Base-by-base conservation (phyloP, 495 filamentous ascomycete genomes). In the Aspergillus kassunensis region DNA sequence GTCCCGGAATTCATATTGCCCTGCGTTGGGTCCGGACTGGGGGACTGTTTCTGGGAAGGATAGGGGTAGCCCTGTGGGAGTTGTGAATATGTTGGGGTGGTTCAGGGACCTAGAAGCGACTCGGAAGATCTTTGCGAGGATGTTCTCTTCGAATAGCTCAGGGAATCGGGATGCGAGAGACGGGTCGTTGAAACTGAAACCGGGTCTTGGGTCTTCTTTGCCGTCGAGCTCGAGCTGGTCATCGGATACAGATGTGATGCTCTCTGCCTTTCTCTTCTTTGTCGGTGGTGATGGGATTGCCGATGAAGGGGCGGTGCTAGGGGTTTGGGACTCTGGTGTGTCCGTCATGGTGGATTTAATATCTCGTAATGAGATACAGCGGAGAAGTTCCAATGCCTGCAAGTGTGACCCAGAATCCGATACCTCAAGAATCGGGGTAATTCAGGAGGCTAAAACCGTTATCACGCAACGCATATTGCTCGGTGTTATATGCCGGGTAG, bases 1-100 rank as follows among this genome's bases (percentile, higher is more conserved):
- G n/a, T 72, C 69, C 2, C 69, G 61, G 23, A 62, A 58, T n/a
- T 58, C 40, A 39, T 74, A 70, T 13, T 44, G 43, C 8, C 55
- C 59, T 23, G 35, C 40, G 24, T 57, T 52, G 4, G 61, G 55
- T 5, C 62, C 64, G 12, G 35, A 48, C 20, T 62, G 44, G 0
- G 65, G 62, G 2, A 67, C 60, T 24, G 44, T 64, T 41, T 71
- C 68, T 9, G 70, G 70, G 39, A 57, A 71, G 6, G 33, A 34
- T 44, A 61, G 16, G 51, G 58, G 15, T 51, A 56, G 25, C 55
- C 57, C 59, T 55, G 31, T 42, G 27, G 11, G 10, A 21, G 42
- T 39, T 21, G 27, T 40, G 36, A 39, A 49, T 6, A 47, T 8
- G 4, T 30, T 52, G 18, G 44, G n/a, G 19, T 58, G 50, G 43